Evolutionary conservation across 441 rosid species (phyloP).

Genomic region (Breynia disticha): DNA sequence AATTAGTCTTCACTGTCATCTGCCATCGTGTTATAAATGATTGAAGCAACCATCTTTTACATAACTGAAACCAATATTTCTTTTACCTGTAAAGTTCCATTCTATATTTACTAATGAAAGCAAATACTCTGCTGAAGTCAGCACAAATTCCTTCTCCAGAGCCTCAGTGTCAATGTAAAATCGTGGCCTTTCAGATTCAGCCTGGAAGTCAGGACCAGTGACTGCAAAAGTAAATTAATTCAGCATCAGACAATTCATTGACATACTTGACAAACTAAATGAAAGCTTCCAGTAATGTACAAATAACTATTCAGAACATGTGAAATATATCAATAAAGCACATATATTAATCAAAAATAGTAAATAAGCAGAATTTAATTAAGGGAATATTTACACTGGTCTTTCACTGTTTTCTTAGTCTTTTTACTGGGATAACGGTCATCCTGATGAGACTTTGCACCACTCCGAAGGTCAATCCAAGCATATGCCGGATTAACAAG

Average conservation of each 20-base stretch:
- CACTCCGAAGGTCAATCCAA: constrained; percentile 70
- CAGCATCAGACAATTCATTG: not conserved
- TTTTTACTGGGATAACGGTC: constrained; percentile 63
- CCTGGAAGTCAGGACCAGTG: constrained; percentile 32
- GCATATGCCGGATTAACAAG: constrained; percentile 82
- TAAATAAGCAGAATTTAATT: not conserved
- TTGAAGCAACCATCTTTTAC: no score
- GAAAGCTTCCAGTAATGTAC: no score
- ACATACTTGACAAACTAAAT: no score
- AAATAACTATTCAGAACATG: no score
- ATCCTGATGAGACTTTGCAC: constrained; percentile 27
- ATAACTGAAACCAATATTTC: not conserved
- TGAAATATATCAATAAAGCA: not conserved
- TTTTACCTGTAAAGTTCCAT: constrained; percentile 66
- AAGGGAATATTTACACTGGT: constrained; percentile 40
- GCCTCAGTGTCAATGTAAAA: constrained; percentile 52
- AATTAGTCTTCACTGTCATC: no score
- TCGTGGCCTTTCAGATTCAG: constrained; percentile 36
- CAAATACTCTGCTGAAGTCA: constrained; percentile 75
- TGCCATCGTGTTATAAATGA: no score
- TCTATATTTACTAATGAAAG: constrained; percentile 60
- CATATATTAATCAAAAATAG: constrained; percentile 7
- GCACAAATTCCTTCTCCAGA: constrained; percentile 72
- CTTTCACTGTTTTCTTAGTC: constrained; percentile 48
- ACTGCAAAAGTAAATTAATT: constrained; percentile 26